Percentiles rank a stretch among this genome's conserved stretches.
Conservation (phyloP, 1,139 yeast genomes). For the Saccharomyces hybrid region DNA sequence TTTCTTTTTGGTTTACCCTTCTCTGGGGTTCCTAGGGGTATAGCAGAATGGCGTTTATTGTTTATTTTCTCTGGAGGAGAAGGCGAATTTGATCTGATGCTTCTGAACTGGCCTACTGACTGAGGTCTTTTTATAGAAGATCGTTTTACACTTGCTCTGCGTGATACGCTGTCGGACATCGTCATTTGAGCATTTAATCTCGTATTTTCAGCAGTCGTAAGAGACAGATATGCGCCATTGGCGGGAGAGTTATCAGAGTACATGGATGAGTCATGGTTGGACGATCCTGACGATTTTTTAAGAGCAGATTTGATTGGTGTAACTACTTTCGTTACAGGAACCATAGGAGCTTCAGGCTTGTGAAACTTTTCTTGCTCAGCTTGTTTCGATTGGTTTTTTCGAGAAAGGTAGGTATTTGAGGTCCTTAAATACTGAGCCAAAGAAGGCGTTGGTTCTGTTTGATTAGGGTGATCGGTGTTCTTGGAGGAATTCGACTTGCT, state of each 20-base stretch:
- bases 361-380: background rate
- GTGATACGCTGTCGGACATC: slow-evolving; percentile 25
- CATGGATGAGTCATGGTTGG: slow-evolving; percentile 8
- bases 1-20: background rate
- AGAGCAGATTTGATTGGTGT: slow-evolving; percentile 59
- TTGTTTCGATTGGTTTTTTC: background rate
- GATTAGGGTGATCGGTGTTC: background rate
- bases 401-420: slow-evolving; percentile 18
- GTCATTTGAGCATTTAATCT: slow-evolving; percentile 57
- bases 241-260: slow-evolving; percentile 36
- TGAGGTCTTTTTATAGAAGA: slow-evolving; percentile 15
- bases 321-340: background rate
- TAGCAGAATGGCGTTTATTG: slow-evolving; percentile 11
- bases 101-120: slow-evolving; percentile 12
- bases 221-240: slow-evolving; percentile 53
- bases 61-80: slow-evolving; percentile 11
- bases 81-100: slow-evolving; percentile 9
- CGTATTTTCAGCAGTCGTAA: slow-evolving; percentile 73
- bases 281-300: slow-evolving; percentile 37
- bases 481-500: slow-evolving; percentile 1
- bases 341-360: slow-evolving; percentile 1
- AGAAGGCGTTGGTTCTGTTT: slow-evolving; percentile 2
- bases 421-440: slow-evolving; percentile 22
- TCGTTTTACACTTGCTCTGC: slow-evolving; percentile 10
- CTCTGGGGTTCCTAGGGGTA: background rate